These are phyloP conservation scores for Cymbopogon flexuosus DNA, from an alignment of 202 grass and related monocot species.

Conservation along the genomic window DNA sequence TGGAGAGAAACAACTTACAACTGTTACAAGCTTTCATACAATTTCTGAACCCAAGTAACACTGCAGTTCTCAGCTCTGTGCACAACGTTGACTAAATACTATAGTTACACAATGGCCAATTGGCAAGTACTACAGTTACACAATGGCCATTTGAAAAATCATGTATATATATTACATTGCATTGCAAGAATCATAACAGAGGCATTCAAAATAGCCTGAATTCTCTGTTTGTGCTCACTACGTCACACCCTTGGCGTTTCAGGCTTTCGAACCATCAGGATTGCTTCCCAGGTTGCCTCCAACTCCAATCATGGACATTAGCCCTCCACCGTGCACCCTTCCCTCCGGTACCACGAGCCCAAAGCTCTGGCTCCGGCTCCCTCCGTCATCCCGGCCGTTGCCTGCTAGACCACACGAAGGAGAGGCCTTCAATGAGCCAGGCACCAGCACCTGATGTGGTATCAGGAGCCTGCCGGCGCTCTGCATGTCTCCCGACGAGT, in stretches of 20 bases:
- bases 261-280: slow-evolving; percentile 27
- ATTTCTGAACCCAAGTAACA: background rate
- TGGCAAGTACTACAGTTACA: background rate
- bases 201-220: background rate
- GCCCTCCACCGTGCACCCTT: slow-evolving; percentile 78
- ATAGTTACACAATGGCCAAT: background rate
- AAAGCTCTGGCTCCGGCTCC: slow-evolving; percentile 34
- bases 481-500: slow-evolving; percentile 40
- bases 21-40: background rate
- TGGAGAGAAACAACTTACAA: background rate
- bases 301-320: slow-evolving; percentile 67
- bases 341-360: slow-evolving; percentile 66
- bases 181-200: slow-evolving; percentile 11
- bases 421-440: slow-evolving; percentile 61
- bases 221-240: background rate
- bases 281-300: slow-evolving; percentile 40
- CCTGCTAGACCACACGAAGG: slow-evolving; percentile 28
- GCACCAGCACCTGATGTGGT: slow-evolving; percentile 66
- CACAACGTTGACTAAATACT: background rate
- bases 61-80: background rate
- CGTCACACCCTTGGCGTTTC: background rate
- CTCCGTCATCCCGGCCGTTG: slow-evolving; percentile 20
- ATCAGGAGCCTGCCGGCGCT: slow-evolving; percentile 46
- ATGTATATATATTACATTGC: background rate
- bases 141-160: slow-evolving; percentile 9